Evolutionary conservation across 202 grass and related monocot genomes (phyloP).

Genomic region (Zoysia matrella): DNA sequence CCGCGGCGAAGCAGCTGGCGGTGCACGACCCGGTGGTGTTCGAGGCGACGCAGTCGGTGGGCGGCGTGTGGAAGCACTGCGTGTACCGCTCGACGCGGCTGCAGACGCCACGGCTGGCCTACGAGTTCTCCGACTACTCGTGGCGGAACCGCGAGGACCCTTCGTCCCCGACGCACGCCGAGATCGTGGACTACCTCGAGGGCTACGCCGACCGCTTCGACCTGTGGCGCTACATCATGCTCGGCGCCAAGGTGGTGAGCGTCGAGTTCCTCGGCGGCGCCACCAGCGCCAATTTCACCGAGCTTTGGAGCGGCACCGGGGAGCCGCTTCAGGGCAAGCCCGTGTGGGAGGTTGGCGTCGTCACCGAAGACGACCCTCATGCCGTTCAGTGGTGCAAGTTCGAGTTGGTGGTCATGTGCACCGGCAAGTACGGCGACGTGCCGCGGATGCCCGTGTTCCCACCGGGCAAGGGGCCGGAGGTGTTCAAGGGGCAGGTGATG

Average conservation of each 20-base stretch:
- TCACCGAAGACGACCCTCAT: slow-evolving; percentile 40
- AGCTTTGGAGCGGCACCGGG: slow-evolving; percentile 72
- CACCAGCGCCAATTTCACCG: slow-evolving; percentile 41
- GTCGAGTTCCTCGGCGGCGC: slow-evolving; percentile 67
- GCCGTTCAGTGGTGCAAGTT: slow-evolving; percentile 73
- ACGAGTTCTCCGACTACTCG: slow-evolving; percentile 92
- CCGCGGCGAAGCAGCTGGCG: too few relatives aligned
- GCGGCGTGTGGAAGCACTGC: slow-evolving; percentile 97
- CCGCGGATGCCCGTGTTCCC: too few relatives aligned
- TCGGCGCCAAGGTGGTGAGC: background rate
- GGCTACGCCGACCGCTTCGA: too few relatives aligned
- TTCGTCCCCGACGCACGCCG: slow-evolving; percentile 54
- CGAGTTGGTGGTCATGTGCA: slow-evolving; percentile 61
- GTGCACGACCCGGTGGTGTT: too few relatives aligned
- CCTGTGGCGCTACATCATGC: too few relatives aligned
- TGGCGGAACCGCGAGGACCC: slow-evolving; percentile 92
- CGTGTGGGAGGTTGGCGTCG: slow-evolving; percentile 87
- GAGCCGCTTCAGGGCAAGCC: slow-evolving; percentile 55
- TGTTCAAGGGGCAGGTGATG: slow-evolving; percentile 81
- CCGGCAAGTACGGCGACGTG: too few relatives aligned
- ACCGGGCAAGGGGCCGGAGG: slow-evolving; percentile 31
- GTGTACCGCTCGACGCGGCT: slow-evolving; percentile 82
- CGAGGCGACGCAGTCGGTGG: slow-evolving; percentile 65
- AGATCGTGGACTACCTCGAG: slow-evolving; percentile 32
- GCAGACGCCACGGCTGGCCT: slow-evolving; percentile 90